Conservation (phyloP, 345 rosid species). For the Aquilaria sinensis region DNA sequence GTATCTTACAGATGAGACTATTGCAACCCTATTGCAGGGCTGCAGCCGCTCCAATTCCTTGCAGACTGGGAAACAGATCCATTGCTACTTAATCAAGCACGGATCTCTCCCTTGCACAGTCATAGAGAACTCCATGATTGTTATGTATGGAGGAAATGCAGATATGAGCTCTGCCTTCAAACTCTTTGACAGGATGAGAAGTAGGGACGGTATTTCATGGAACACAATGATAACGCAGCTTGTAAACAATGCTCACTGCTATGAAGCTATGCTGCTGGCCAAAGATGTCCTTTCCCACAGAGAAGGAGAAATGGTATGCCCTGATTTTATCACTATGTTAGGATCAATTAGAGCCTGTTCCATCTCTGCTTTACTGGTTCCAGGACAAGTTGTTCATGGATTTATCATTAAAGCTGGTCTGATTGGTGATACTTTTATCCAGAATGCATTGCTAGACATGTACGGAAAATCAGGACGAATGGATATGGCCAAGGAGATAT, state of each 20-base stretch:
- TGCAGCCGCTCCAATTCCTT: constrained; percentile 11
- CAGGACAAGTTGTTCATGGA: constrained; percentile 30
- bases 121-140: constrained; percentile 23
- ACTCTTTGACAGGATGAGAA: constrained; percentile 20
- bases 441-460: constrained; percentile 41
- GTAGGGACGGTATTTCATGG: constrained; percentile 26
- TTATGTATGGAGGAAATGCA: constrained; percentile 21
- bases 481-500: constrained; percentile 24
- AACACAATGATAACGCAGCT: constrained; percentile 24
- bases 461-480: constrained; percentile 38
- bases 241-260: constrained; percentile 17
- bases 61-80: constrained; percentile 40
- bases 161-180: constrained; percentile 11
- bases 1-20: constrained; percentile 21
- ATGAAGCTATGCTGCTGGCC: constrained; percentile 21
- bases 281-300: constrained; percentile 8
- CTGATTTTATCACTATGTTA: constrained; percentile 30
- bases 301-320: background rate
- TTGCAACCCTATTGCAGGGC: constrained; percentile 27
- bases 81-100: constrained; percentile 33
- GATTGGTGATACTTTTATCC: constrained; percentile 20
- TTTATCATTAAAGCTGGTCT: constrained; percentile 22
- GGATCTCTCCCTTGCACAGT: constrained; percentile 11
- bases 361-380: constrained; percentile 13
- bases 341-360: constrained; percentile 28